Evolutionary conservation across 345 rosid genomes (phyloP).

Genomic region (Eucalyptus marginata): DNA sequence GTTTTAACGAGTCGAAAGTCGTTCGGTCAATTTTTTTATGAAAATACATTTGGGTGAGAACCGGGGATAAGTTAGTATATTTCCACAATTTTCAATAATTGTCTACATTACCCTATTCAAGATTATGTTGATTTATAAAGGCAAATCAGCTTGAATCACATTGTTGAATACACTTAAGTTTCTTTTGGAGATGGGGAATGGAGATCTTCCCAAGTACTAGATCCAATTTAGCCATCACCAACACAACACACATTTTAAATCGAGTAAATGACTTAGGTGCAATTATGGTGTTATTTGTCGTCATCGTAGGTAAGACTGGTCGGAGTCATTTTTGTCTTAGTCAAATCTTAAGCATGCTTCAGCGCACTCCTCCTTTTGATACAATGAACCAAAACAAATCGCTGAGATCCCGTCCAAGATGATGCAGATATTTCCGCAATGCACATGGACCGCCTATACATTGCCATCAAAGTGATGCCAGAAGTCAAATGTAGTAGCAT

Average conservation of each 20-base stretch:
- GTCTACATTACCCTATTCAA: not conserved
- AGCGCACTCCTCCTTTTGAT: not conserved
- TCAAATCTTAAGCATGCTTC: not conserved
- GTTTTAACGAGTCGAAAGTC: not conserved
- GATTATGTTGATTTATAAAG: not conserved
- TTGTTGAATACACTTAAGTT: not conserved
- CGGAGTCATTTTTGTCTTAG: not conserved
- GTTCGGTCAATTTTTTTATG: too few relatives aligned
- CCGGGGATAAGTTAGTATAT: not conserved
- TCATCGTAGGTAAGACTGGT: not conserved
- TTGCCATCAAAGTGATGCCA: not conserved
- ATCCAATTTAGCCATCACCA: not conserved
- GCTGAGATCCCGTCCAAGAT: not conserved
- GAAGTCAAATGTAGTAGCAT: not conserved
- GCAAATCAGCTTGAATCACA: not conserved
- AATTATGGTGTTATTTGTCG: not conserved
- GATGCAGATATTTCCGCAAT: not conserved
- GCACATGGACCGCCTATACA: not conserved
- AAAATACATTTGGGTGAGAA: not conserved
- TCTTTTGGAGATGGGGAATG: not conserved
- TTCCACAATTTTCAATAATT: not conserved
- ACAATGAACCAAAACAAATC: not conserved
- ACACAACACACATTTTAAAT: not conserved
- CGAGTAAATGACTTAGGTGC: not conserved
- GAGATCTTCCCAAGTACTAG: not conserved